Conservation (phyloP, 257 asterid genomes). For the Solanum commersonii region DNA sequence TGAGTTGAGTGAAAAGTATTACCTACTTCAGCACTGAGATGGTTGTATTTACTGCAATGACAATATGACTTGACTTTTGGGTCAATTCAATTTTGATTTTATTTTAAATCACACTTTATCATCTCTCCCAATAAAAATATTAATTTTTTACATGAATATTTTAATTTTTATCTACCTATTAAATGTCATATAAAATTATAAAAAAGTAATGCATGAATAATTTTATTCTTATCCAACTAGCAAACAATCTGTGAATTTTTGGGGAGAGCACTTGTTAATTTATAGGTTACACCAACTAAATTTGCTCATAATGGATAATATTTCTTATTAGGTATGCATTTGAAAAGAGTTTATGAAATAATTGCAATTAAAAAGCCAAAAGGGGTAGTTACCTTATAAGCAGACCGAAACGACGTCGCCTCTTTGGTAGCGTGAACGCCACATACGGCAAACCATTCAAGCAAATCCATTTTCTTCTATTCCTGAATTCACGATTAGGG, state of each 20-base stretch:
- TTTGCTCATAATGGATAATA: not conserved
- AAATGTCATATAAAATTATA: too few species aligned
- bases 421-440: not conserved
- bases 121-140: too few species aligned
- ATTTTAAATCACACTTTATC: too few species aligned
- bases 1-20: not conserved
- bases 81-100: not conserved
- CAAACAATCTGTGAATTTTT: too few species aligned
- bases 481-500: slow-evolving; percentile 22
- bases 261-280: not conserved
- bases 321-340: not conserved
- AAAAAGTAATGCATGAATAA: too few species aligned
- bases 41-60: not conserved
- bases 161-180: too few species aligned
- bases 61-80: not conserved
- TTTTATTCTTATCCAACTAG: too few species aligned
- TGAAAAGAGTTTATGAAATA: not conserved
- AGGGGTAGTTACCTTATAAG: not conserved
- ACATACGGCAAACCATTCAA: not conserved
- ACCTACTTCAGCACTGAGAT: not conserved
- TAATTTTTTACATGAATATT: too few species aligned
- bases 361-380: not conserved
- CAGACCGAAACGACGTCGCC: not conserved
- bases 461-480: not conserved
- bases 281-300: not conserved